Conservation (phyloP, 257 asterid genomes). For the Forsythia viridissima region DNA sequence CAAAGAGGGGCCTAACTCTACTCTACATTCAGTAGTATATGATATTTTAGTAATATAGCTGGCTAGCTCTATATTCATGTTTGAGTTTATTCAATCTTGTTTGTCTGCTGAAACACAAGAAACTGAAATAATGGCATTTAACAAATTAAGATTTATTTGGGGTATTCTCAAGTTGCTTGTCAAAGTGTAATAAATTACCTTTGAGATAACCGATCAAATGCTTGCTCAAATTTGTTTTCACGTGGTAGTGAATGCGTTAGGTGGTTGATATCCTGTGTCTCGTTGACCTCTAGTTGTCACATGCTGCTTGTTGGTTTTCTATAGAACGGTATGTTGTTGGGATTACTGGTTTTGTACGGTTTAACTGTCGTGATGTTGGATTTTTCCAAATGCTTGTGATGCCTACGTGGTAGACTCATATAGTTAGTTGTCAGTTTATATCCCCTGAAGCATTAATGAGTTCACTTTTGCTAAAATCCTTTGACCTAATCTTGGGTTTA, state of each 20-base stretch:
- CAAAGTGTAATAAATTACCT: not conserved
- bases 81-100: not conserved
- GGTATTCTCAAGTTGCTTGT: not conserved
- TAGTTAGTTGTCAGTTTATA: conserved; percentile 3
- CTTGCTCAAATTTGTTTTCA: not conserved
- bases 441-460: conserved; percentile 8
- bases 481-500: not conserved
- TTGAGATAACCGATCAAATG: not conserved
- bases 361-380: not conserved
- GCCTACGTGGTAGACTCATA: not conserved
- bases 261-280: not conserved
- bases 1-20: too few species aligned
- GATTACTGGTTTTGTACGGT: not conserved
- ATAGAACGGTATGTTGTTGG: not conserved
- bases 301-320: not conserved
- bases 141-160: not conserved
- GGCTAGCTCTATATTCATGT: not conserved
- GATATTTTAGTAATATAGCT: too few species aligned
- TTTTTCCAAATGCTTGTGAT: not conserved
- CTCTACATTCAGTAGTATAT: too few species aligned
- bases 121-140: not conserved
- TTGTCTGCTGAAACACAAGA: not conserved
- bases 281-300: not conserved
- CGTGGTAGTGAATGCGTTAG: not conserved
- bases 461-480: not conserved